A percentile compares a stretch with the other conserved stretches of the same genome.
Evolutionary conservation across 305 asterid species (phyloP).

Genomic region (Fraxinus paxiana): DNA sequence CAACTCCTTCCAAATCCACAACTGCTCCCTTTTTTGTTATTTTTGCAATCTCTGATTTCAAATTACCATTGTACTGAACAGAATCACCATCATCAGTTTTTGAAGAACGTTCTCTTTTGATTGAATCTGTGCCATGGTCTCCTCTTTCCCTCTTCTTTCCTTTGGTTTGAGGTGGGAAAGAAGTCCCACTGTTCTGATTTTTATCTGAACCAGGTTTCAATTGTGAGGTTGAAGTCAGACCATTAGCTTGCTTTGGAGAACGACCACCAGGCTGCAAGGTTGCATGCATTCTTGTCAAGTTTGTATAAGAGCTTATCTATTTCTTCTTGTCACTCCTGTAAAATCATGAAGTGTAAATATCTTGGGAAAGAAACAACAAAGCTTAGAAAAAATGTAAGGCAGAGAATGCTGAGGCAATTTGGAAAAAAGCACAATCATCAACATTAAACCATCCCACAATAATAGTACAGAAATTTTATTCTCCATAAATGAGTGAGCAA

Average conservation of each 20-base stretch:
- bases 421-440: slow-evolving; percentile 87
- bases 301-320: slow-evolving; percentile 52
- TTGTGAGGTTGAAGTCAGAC: slow-evolving; percentile 53
- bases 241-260: slow-evolving; percentile 68
- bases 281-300: slow-evolving; percentile 65
- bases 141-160: slow-evolving; percentile 91
- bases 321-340: slow-evolving; percentile 75
- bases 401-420: slow-evolving; percentile 77
- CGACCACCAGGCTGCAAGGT: slow-evolving; percentile 65
- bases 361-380: not conserved
- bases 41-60: slow-evolving; percentile 62
- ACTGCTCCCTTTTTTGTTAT: slow-evolving; percentile 72
- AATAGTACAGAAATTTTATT: slow-evolving; percentile 8
- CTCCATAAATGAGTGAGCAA: not conserved
- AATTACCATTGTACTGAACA: slow-evolving; percentile 36
- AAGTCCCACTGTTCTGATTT: slow-evolving; percentile 49
- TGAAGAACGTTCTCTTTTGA: slow-evolving; percentile 57
- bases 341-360: slow-evolving; percentile 1
- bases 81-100: slow-evolving; percentile 61
- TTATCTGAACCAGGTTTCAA: slow-evolving; percentile 54
- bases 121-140: slow-evolving; percentile 57
- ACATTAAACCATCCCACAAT: slow-evolving; percentile 70
- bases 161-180: slow-evolving; percentile 58
- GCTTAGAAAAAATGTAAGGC: slow-evolving; percentile 44
- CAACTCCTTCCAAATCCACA: slow-evolving; percentile 73